phyloP scores from a whole-genome alignment of 768 basidiomycete genomes.

The Naganishia randhawae region DNA sequence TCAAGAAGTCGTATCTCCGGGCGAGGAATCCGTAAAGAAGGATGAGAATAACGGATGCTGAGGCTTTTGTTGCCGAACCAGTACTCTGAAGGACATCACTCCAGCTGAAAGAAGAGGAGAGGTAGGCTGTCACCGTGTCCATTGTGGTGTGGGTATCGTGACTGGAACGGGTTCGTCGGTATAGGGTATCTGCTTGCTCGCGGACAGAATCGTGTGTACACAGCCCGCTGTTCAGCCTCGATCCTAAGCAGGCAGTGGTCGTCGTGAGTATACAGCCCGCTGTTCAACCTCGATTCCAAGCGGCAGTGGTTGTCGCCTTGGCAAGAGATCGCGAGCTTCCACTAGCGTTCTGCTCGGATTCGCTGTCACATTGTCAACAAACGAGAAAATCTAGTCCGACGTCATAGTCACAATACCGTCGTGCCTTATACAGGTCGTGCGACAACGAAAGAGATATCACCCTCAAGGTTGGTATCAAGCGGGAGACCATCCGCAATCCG shows the following conservation, averaged over 20 bases:
- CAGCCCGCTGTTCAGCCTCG: background rate
- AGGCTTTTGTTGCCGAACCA: slow-evolving; percentile 32
- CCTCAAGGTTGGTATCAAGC: background rate
- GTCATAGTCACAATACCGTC: background rate
- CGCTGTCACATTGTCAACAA: background rate
- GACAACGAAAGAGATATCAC: background rate
- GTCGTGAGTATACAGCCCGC: background rate
- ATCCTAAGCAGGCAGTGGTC: too few species aligned
- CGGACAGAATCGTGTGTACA: too few species aligned
- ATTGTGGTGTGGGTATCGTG: background rate
- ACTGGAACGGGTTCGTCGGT: background rate
- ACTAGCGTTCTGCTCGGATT: background rate
- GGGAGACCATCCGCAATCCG: background rate
- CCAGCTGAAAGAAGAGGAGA: slow-evolving; percentile 14
- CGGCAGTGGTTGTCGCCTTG: too few species aligned
- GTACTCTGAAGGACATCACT: background rate
- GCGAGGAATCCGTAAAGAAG: slow-evolving; percentile 41
- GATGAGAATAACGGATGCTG: slow-evolving; percentile 43
- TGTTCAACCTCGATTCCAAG: background rate
- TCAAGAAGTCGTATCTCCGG: slow-evolving; percentile 35
- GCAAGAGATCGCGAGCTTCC: too few species aligned
- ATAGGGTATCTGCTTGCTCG: background rate
- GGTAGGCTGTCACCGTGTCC: background rate
- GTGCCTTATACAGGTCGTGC: background rate
- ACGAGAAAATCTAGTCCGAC: background rate